Conservation (phyloP, 1,284 basidiomycete genomes). For the Microstroma glucosiphilum region DNA sequence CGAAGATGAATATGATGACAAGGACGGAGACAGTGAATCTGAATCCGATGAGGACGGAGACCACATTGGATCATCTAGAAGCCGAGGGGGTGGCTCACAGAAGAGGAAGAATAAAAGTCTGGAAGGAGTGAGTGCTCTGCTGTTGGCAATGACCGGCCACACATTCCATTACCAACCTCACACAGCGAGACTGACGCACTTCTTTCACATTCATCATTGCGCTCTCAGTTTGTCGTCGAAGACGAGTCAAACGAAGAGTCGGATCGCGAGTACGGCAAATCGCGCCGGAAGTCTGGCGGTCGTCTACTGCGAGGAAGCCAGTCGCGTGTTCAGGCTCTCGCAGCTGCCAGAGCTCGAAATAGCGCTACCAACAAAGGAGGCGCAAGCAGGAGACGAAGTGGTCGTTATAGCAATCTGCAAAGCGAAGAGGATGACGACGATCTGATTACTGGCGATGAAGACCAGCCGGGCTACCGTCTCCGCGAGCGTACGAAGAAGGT, state of each 20-base stretch:
- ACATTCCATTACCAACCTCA: not conserved
- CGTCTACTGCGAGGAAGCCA: conserved; percentile 19
- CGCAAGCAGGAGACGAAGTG: not conserved
- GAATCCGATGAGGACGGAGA: conserved; percentile 8
- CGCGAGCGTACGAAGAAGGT: conserved; percentile 42
- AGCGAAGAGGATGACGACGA: conserved; percentile 1
- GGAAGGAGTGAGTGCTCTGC: conserved; percentile 8
- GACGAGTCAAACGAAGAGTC: conserved; percentile 39
- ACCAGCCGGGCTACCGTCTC: conserved; percentile 27
- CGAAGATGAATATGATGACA: conserved; percentile 13
- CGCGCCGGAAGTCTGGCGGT: conserved; percentile 18
- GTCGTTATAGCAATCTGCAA: not conserved
- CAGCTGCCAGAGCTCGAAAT: not conserved
- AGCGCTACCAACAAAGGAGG: not conserved
- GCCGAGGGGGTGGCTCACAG: not conserved
- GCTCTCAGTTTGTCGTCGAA: conserved; percentile 31
- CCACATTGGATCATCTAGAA: not conserved
- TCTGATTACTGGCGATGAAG: not conserved
- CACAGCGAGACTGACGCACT: not conserved
- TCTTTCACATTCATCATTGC: not conserved
- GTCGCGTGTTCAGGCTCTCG: not conserved
- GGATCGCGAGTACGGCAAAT: conserved; percentile 25
- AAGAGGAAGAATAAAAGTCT: conserved; percentile 14
- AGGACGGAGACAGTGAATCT: conserved; percentile 6
- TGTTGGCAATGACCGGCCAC: conserved; percentile 28